These are phyloP conservation scores for Mycena floridula DNA, from an alignment of 768 basidiomycete genomes.

Conservation along the genomic window DNA sequence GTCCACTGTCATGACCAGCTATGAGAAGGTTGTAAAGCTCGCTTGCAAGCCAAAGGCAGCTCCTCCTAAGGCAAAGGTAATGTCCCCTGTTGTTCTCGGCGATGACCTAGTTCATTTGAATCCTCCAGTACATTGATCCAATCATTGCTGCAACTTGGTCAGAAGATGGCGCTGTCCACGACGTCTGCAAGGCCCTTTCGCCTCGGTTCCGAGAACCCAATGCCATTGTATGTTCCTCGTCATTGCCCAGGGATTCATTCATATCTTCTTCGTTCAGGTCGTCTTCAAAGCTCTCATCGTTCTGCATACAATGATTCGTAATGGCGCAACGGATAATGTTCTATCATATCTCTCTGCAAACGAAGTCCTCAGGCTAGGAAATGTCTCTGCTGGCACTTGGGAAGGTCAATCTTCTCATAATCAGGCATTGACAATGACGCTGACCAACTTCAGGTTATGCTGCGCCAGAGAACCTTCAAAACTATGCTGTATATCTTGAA, in stretches of 20 bases:
- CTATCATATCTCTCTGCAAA: constrained; percentile 75
- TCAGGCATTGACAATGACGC: neutral
- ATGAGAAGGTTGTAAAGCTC: constrained; percentile 89
- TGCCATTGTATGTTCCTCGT: constrained; percentile 56
- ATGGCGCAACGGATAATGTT: constrained; percentile 93
- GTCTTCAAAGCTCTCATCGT: constrained; percentile 98
- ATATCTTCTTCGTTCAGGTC: constrained; percentile 45
- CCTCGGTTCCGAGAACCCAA: constrained; percentile 89
- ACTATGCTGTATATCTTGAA: constrained; percentile 87
- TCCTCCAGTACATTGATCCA: constrained; percentile 87
- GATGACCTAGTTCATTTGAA: too few relatives aligned
- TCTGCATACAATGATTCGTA: constrained; percentile 93
- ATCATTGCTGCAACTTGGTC: constrained; percentile 97
- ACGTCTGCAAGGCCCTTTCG: constrained; percentile 86
- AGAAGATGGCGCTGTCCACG: constrained; percentile 87
- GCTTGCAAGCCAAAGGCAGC: constrained; percentile 98
- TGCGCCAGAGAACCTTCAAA: constrained; percentile 78
- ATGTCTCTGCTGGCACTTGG: constrained; percentile 79
- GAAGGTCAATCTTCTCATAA: constrained; percentile 53
- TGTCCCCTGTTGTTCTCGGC: constrained; percentile 4
- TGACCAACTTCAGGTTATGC: constrained; percentile 56
- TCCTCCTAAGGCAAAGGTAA: constrained; percentile 91
- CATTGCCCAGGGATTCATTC: neutral
- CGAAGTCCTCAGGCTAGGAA: constrained; percentile 76
- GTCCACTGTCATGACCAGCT: constrained; percentile 53